Conservation (phyloP, 2,329 filamentous ascomycete species). For the Aspergillus sergii region DNA sequence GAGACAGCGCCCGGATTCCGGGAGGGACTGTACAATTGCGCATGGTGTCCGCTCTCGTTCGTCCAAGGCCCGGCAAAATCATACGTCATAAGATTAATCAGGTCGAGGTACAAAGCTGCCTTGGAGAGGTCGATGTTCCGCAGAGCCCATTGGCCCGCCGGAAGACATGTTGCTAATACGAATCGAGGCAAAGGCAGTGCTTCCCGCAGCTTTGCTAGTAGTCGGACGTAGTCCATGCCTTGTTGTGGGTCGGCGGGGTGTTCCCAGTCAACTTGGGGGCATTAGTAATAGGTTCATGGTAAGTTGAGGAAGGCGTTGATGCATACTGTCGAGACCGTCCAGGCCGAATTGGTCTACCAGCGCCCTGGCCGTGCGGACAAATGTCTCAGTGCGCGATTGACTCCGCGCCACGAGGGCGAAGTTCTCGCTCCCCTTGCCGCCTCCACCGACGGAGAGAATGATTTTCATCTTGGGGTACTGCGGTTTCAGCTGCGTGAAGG, state of each 20-base stretch:
- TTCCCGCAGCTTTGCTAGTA: slow-evolving; percentile 67
- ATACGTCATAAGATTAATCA: slow-evolving; percentile 79
- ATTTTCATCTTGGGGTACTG: slow-evolving; percentile 71
- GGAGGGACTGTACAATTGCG: slow-evolving; percentile 67
- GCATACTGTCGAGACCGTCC: slow-evolving; percentile 75
- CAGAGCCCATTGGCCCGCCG: slow-evolving; percentile 67
- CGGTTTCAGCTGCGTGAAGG: slow-evolving; percentile 72
- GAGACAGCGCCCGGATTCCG: slow-evolving; percentile 52
- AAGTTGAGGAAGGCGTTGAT: background rate
- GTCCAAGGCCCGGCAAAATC: slow-evolving; percentile 77
- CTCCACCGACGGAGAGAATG: slow-evolving; percentile 77
- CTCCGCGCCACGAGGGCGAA: slow-evolving; percentile 69
- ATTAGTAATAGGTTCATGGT: background rate
- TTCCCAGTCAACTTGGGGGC: slow-evolving; percentile 72
- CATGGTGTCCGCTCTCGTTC: slow-evolving; percentile 69
- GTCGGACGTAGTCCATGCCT: slow-evolving; percentile 69
- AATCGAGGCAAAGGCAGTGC: slow-evolving; percentile 70
- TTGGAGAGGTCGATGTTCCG: slow-evolving; percentile 68
- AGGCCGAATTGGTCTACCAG: slow-evolving; percentile 72
- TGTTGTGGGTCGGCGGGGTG: slow-evolving; percentile 69
- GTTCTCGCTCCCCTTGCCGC: slow-evolving; percentile 62
- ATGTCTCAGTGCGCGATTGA: slow-evolving; percentile 64
- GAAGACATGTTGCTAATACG: slow-evolving; percentile 71
- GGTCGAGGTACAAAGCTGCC: slow-evolving; percentile 68
- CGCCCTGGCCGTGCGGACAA: slow-evolving; percentile 67